Evolutionary conservation across 176 grass and related monocot species (phyloP), one percentile per base, ranked within the genome.

Genomic region (Hordeum marinum): DNA sequence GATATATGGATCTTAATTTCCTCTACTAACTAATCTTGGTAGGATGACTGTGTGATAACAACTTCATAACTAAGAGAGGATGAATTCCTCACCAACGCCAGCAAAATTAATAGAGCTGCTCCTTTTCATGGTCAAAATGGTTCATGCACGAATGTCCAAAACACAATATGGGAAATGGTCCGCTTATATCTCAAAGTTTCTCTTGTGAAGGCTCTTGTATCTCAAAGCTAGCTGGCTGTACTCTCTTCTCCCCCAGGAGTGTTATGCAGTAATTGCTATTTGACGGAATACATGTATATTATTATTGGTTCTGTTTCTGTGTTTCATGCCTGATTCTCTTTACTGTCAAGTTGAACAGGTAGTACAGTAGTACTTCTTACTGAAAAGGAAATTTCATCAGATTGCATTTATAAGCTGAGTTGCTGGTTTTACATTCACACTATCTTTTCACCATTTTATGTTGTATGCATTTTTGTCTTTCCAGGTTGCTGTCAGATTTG

Each of bases 401-500:
- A n/a, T 60, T 9, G 31, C 5, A 35, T 68, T 80, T 66, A 26
- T 80, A 32, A 50, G 4, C 10, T 18, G 41, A 50, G 25, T 31
- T 35, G 39, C 60, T 45, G 25, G 11, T 35, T 57, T 42, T 63
- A 41, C 12, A 10, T 41, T 80, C 37, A 8, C 15, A 17, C 15
- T 26, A 39, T 3, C 9, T 63, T 79, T 65, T 78, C 36, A 62
- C 55, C n/a, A 31, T 21, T 57, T 57, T 21, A 20, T 21, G 8
- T 57, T 9, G 54, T 65, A 27, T 64, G 48, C 15, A 7, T 17
- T 68, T 14, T 66, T 26, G 3, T 5, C 61, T 86, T 65, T 87
- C 68, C 90, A 95, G 93, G 82, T 92, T 79, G 60, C 79, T 75
- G 14, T 95, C 27, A 92, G 87, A 72, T 95, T 92, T 87, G 54